Evolutionary conservation across 1,139 yeast genomes (phyloP).

Genomic region (Saccharomyces hybrid): DNA sequence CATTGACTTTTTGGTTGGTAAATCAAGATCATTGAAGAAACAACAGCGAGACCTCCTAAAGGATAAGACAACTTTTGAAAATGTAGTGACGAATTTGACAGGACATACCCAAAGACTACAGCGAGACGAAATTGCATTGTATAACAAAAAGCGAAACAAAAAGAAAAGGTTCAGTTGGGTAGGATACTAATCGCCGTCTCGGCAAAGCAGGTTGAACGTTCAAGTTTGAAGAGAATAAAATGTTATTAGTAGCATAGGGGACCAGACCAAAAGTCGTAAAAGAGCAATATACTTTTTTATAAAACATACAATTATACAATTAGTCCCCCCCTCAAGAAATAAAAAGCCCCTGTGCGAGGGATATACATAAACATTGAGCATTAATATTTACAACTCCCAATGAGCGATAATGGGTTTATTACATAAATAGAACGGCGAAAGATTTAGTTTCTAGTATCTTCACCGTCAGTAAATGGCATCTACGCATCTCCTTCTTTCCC

Average conservation of each 20-base stretch:
- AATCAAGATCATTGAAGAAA: constrained; percentile 15
- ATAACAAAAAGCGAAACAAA: constrained; percentile 20
- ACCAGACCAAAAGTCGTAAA: neutral
- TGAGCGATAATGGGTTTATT: neutral
- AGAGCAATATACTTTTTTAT: neutral
- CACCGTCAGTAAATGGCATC: neutral
- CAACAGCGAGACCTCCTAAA: constrained; percentile 15
- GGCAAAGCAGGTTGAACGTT: neutral
- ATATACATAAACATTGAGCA: neutral
- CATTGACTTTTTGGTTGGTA: constrained; percentile 18
- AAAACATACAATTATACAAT: neutral
- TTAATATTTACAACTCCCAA: neutral
- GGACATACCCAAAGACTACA: constrained; percentile 31
- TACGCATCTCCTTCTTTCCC: neutral
- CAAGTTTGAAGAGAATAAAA: neutral
- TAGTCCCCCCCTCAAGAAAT: neutral
- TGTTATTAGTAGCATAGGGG: neutral
- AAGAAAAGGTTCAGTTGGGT: constrained; percentile 22
- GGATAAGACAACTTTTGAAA: constrained; percentile 28
- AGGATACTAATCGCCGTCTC: constrained; percentile 4
- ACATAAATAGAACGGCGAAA: neutral
- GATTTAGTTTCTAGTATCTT: neutral
- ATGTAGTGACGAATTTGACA: constrained; percentile 27
- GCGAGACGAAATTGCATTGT: constrained; percentile 28
- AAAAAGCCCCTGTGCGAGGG: neutral